Conservation (phyloP, 2,329 filamentous ascomycete species). For the Verticillium albo-atrum region DNA sequence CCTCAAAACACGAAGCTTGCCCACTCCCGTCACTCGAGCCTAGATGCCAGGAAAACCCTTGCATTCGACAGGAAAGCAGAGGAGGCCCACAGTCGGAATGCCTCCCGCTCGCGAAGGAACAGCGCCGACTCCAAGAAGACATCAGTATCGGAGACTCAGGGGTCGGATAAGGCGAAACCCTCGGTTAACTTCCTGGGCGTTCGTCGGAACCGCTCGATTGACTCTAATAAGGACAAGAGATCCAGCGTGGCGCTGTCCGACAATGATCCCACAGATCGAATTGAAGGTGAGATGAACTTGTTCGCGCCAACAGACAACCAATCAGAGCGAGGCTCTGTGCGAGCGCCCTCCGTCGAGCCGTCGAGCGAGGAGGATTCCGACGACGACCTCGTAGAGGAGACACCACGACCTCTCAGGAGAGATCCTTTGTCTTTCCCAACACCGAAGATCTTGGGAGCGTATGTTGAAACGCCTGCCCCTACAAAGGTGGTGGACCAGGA, state of each 20-base stretch:
- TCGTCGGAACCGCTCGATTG: conserved; percentile 35
- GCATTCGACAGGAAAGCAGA: not conserved
- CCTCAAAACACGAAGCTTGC: not conserved
- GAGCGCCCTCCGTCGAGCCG: conserved; percentile 41
- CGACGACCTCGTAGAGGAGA: conserved; percentile 33
- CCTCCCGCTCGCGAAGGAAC: not conserved
- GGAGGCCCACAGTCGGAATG: not conserved
- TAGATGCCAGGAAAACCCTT: not conserved
- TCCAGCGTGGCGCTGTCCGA: conserved; percentile 45
- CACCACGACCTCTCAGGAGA: conserved; percentile 38
- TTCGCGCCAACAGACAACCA: conserved; percentile 51
- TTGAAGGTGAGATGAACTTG: conserved; percentile 51
- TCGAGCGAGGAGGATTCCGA: conserved; percentile 24
- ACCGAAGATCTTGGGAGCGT: conserved; percentile 50
- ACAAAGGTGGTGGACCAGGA: conserved; percentile 27
- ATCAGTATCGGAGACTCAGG: conserved; percentile 5
- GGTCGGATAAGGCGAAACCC: conserved; percentile 23
- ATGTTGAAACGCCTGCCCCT: conserved; percentile 51
- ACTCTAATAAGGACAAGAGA: conserved; percentile 44
- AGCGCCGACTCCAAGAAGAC: not conserved
- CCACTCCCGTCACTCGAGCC: not conserved
- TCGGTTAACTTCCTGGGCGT: conserved; percentile 44
- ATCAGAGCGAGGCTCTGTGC: conserved; percentile 50
- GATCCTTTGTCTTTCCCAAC: conserved; percentile 48
- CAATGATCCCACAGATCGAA: conserved; percentile 50